phyloP scores from a whole-genome alignment of 257 asterid species.

The Jasminum sambac region DNA sequence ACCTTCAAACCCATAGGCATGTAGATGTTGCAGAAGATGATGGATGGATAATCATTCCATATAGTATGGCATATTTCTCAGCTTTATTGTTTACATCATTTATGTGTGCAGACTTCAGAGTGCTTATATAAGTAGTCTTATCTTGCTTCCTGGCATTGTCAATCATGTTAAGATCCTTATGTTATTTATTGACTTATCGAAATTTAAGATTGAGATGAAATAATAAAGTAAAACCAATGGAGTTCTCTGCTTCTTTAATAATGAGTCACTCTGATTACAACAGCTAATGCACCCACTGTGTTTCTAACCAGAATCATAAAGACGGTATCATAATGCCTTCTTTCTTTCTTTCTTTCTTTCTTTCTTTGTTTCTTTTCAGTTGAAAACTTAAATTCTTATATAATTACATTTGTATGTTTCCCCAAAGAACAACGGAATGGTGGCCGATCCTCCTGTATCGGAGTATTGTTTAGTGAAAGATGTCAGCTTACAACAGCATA shows the following conservation, averaged over 20 bases:
- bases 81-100: conserved; percentile 21
- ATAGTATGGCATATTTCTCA: conserved; percentile 46
- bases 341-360: too few relatives aligned
- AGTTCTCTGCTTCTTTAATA: neutral
- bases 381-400: neutral
- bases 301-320: neutral
- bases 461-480: neutral
- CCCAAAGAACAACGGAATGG: neutral
- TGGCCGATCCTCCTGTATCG: neutral
- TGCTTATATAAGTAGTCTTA: conserved; percentile 2
- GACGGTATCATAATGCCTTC: conserved; percentile 1
- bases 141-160: conserved; percentile 6
- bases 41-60: conserved; percentile 77
- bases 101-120: conserved; percentile 11
- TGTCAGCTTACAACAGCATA: neutral
- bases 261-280: conserved; percentile 1
- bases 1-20: conserved; percentile 51
- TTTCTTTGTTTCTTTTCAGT: neutral
- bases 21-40: conserved; percentile 71
- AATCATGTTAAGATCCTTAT: neutral
- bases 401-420: neutral
- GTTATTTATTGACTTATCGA: neutral
- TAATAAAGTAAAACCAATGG: conserved; percentile 1
- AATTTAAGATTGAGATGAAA: neutral
- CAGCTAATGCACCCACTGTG: neutral